A percentile compares a stretch with the other conserved stretches of the same genome.
These are phyloP conservation scores for Catharanthus roseus DNA, from an alignment of 257 asterid genomes.

Conservation along the genomic window DNA sequence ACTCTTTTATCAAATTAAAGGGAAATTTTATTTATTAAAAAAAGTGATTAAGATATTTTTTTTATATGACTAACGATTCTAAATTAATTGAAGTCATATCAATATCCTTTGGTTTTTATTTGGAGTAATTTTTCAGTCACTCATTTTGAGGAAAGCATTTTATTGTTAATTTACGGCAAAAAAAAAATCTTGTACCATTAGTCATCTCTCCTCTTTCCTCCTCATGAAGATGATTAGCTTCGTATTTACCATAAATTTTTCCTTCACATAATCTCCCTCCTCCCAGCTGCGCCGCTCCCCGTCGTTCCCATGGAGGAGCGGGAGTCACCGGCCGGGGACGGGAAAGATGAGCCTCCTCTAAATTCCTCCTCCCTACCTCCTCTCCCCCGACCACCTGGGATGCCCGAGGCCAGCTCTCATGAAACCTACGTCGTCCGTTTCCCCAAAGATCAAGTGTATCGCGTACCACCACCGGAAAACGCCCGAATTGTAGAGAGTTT, in stretches of 20 bases:
- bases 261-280: not conserved
- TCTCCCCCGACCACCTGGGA: not conserved
- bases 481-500: slow-evolving; percentile 44
- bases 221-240: slow-evolving; percentile 31
- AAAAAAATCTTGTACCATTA: too few species aligned
- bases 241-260: slow-evolving; percentile 17
- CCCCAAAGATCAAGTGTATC: slow-evolving; percentile 72
- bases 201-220: not conserved
- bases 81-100: too few species aligned
- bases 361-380: not conserved
- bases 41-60: too few species aligned
- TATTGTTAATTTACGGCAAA: not conserved
- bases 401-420: not conserved
- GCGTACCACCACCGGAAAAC: slow-evolving; percentile 75
- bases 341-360: slow-evolving; percentile 14
- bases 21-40: too few species aligned
- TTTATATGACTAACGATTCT: too few species aligned
- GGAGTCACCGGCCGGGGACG: slow-evolving; percentile 27
- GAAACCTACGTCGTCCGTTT: slow-evolving; percentile 62
- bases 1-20: too few species aligned
- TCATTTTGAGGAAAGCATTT: not conserved
- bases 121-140: not conserved
- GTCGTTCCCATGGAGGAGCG: slow-evolving; percentile 63
- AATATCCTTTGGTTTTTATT: too few species aligned
- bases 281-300: slow-evolving; percentile 45